Evolutionary conservation across 495 filamentous ascomycete species (phyloP).

Genomic region (Penicillium subrubescens): DNA sequence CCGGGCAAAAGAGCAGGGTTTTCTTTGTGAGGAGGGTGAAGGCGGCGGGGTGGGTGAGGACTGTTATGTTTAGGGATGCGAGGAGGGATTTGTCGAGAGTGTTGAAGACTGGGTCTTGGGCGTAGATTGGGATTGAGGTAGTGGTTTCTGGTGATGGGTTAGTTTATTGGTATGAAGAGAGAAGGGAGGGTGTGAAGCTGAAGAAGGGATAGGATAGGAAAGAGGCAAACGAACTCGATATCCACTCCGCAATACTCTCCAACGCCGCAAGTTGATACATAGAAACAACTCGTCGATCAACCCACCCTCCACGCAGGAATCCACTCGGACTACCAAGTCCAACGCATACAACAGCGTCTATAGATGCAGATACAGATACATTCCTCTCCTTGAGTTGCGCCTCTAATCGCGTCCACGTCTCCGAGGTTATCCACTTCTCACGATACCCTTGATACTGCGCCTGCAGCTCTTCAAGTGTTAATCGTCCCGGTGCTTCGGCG

Average conservation of each 20-base stretch:
- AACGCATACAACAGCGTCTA: slow-evolving; percentile 49
- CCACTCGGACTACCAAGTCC: slow-evolving; percentile 57
- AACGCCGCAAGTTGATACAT: slow-evolving; percentile 66
- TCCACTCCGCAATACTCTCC: slow-evolving; percentile 46
- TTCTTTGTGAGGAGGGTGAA: slow-evolving; percentile 53
- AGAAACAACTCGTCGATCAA: slow-evolving; percentile 46
- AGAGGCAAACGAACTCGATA: slow-evolving; percentile 18
- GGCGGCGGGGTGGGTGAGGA: slow-evolving; percentile 58
- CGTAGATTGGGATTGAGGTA: slow-evolving; percentile 39
- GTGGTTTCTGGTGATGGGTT: neutral
- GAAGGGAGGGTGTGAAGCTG: neutral
- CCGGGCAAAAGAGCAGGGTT: slow-evolving; percentile 67
- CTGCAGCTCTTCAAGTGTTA: slow-evolving; percentile 44
- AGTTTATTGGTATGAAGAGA: neutral
- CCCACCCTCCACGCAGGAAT: slow-evolving; percentile 48
- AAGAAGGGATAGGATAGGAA: too few species aligned
- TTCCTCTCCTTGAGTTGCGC: slow-evolving; percentile 9
- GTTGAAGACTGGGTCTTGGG: slow-evolving; percentile 76
- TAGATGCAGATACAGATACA: neutral
- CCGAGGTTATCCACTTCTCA: slow-evolving; percentile 34
- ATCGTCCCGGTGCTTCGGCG: slow-evolving; percentile 34
- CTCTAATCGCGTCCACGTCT: slow-evolving; percentile 26
- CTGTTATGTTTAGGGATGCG: slow-evolving; percentile 48
- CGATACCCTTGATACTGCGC: slow-evolving; percentile 33
- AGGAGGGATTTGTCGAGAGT: slow-evolving; percentile 61